Conservation (phyloP, 129 eudicot genomes). For the Centella asiatica region DNA sequence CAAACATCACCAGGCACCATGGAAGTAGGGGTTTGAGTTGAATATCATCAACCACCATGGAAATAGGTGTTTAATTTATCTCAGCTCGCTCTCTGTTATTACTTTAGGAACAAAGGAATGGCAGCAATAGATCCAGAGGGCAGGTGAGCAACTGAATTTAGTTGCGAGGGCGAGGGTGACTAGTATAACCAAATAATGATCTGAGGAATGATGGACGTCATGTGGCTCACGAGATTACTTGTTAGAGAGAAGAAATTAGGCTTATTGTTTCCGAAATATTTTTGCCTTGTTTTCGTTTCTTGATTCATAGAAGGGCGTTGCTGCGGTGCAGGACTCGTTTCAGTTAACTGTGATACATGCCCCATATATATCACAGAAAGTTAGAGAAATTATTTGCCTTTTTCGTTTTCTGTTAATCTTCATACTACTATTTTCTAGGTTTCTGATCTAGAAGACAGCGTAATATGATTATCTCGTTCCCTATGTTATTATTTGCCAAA, state of each 20-base stretch:
- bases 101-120: conserved; percentile 7
- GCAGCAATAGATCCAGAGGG: conserved; percentile 5
- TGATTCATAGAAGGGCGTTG: conserved; percentile 1
- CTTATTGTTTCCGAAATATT: background rate
- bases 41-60: conserved; percentile 60
- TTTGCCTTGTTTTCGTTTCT: background rate
- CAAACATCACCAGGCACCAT: conserved; percentile 51
- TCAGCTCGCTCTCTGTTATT: conserved; percentile 3
- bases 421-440: too few species aligned
- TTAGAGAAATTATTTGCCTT: background rate
- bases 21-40: conserved; percentile 38
- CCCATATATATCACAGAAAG: conserved; percentile 6
- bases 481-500: background rate
- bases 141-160: conserved; percentile 4
- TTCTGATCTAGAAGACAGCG: background rate
- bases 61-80: conserved; percentile 27
- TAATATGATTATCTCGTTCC: too few species aligned
- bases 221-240: conserved; percentile 25
- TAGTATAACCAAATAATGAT: conserved; percentile 29
- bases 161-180: conserved; percentile 4
- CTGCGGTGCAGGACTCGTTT: background rate
- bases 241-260: conserved; percentile 11
- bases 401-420: too few species aligned
- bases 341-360: conserved; percentile 4
- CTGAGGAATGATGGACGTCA: conserved; percentile 16